A percentile compares a stretch with the other conserved stretches of the same genome.
These are phyloP conservation scores for Perkinsus chesapeaki DNA, from an alignment of 169 alveolate species.

Conservation along the genomic window DNA sequence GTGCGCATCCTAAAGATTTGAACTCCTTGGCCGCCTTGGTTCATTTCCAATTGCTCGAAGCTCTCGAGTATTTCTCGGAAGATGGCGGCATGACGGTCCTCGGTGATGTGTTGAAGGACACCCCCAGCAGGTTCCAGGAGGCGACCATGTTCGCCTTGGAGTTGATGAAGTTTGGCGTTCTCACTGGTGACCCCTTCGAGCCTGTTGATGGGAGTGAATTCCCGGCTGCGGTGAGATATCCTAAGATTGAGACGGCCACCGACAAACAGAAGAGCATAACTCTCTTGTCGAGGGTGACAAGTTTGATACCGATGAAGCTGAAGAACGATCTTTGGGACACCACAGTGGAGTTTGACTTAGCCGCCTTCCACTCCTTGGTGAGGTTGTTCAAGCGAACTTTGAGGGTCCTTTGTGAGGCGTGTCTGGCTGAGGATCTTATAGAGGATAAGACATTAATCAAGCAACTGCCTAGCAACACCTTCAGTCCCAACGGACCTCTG, in stretches of 20 bases:
- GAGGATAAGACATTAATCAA: not conserved
- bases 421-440: not conserved
- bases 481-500: not conserved
- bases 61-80: not conserved
- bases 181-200: constrained; percentile 5
- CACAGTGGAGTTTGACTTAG: not conserved
- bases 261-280: not conserved
- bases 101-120: constrained; percentile 8
- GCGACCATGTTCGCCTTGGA: constrained; percentile 1
- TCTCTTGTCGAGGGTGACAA: not conserved
- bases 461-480: not conserved
- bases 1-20: not conserved
- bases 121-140: not conserved
- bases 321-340: constrained; percentile 3
- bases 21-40: not conserved
- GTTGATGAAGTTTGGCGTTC: constrained; percentile 8
- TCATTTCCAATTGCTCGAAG: not conserved
- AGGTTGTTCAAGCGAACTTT: constrained; percentile 7
- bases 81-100: constrained; percentile 15
- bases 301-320: constrained; percentile 8
- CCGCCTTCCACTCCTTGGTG: constrained; percentile 4
- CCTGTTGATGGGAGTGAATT: not conserved
- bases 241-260: not conserved
- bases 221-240: not conserved
- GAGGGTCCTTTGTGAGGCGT: not conserved